Evolutionary conservation across 306 rosid genomes (phyloP).

Genomic region (Pyrus communis): DNA sequence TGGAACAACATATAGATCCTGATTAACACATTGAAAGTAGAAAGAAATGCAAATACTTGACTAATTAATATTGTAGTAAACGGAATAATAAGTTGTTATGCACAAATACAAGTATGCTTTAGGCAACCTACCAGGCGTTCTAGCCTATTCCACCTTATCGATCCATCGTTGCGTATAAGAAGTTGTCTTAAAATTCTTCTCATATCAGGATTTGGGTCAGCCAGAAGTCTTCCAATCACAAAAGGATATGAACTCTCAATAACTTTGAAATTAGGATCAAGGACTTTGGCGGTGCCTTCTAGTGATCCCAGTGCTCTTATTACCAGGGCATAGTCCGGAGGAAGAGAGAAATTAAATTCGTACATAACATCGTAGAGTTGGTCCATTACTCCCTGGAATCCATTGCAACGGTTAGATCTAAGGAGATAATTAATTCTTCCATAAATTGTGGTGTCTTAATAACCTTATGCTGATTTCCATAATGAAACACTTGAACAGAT

Average conservation of each 20-base stretch:
- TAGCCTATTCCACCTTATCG: conserved; percentile 92
- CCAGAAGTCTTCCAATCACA: conserved; percentile 87
- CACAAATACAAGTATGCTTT: neutral
- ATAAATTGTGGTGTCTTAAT: too few species aligned
- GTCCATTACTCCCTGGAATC: conserved; percentile 86
- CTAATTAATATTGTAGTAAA: neutral
- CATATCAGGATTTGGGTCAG: conserved; percentile 94
- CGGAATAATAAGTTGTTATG: neutral
- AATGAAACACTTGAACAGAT: neutral
- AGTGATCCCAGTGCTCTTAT: conserved; percentile 90
- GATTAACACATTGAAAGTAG: neutral
- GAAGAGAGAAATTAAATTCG: conserved; percentile 82
- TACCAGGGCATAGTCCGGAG: conserved; percentile 96
- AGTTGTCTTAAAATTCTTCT: conserved; percentile 92
- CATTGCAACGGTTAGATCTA: conserved; percentile 18
- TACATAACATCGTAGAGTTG: conserved; percentile 80
- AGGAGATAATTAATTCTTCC: too few species aligned
- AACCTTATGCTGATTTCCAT: neutral
- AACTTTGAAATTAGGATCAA: conserved; percentile 88
- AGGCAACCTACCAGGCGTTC: conserved; percentile 70
- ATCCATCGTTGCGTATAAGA: conserved; percentile 74
- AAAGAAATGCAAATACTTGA: neutral
- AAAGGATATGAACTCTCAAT: conserved; percentile 90
- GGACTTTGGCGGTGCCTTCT: conserved; percentile 93
- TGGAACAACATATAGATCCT: conserved; percentile 36